These are phyloP conservation scores for Mortierella alpina DNA, from an alignment of 192 early-diverging fungal genomes.

Conservation along the genomic window DNA sequence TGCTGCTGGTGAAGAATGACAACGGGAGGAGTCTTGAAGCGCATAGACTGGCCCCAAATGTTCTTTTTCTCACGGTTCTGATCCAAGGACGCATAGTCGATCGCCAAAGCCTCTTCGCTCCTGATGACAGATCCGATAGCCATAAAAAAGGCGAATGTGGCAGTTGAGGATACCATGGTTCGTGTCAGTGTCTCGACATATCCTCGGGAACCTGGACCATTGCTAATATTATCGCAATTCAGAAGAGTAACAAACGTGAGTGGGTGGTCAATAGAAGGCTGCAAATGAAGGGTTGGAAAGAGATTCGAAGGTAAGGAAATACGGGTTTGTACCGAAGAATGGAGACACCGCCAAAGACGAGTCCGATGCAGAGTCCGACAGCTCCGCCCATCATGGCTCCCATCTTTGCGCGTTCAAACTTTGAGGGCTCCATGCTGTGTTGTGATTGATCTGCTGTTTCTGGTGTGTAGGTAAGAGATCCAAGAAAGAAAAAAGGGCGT, in stretches of 20 bases:
- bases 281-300: neutral
- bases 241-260: neutral
- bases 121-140: slow-evolving; percentile 66
- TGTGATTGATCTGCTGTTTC: neutral
- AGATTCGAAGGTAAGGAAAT: slow-evolving; percentile 3
- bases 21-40: slow-evolving; percentile 41
- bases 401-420: slow-evolving; percentile 69
- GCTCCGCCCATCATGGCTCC: slow-evolving; percentile 74
- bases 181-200: slow-evolving; percentile 77
- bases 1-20: slow-evolving; percentile 40
- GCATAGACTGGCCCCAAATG: slow-evolving; percentile 17
- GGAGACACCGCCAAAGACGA: slow-evolving; percentile 66
- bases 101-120: slow-evolving; percentile 54
- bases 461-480: neutral
- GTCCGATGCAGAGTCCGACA: slow-evolving; percentile 71
- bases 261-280: neutral
- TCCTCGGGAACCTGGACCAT: slow-evolving; percentile 77
- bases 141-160: slow-evolving; percentile 89
- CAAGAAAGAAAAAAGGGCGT: neutral
- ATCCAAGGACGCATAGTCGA: slow-evolving; percentile 40
- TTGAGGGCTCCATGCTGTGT: slow-evolving; percentile 62
- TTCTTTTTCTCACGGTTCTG: slow-evolving; percentile 35
- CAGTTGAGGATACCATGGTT: slow-evolving; percentile 79
- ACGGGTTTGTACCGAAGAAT: slow-evolving; percentile 56
- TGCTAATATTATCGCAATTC: slow-evolving; percentile 51